phyloP scores from a whole-genome alignment of 2,329 filamentous ascomycete species.

The Aspergillus persii region DNA sequence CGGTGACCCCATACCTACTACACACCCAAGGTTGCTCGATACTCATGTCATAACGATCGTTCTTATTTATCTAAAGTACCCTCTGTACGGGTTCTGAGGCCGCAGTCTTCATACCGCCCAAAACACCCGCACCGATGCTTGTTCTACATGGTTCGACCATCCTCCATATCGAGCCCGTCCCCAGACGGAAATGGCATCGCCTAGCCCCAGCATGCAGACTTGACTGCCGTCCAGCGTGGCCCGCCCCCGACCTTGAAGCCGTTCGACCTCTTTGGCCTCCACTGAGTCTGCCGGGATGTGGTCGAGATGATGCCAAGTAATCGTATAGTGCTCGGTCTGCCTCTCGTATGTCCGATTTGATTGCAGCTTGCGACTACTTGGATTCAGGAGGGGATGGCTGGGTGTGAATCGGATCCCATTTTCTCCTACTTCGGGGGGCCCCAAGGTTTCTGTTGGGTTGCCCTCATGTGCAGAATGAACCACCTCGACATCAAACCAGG shows the following conservation, averaged over 20 bases:
- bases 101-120: constrained; percentile 26
- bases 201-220: constrained; percentile 34
- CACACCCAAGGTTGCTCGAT: no score
- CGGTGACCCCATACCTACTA: no score
- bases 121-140: constrained; percentile 32
- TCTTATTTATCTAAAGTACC: no score
- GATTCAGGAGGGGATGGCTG: constrained; percentile 28
- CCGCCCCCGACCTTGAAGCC: constrained; percentile 31
- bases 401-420: constrained; percentile 17
- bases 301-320: constrained; percentile 39
- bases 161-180: constrained; percentile 36
- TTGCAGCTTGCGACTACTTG: constrained; percentile 30
- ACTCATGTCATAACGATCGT: no score
- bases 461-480: constrained; percentile 25
- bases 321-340: constrained; percentile 22
- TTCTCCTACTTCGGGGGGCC: not conserved
- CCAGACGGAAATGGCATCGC: constrained; percentile 40
- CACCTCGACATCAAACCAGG: constrained; percentile 41
- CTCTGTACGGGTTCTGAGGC: not conserved
- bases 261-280: constrained; percentile 32
- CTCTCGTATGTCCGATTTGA: constrained; percentile 25
- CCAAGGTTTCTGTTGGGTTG: constrained; percentile 16
- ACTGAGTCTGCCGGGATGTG: constrained; percentile 27
- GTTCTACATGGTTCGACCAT: constrained; percentile 36
- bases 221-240: constrained; percentile 35